A percentile compares a stretch with the other conserved stretches of the same genome.
Conservation (phyloP, 73 alveolate genomes). For the Paramecium octaurelia region DNA sequence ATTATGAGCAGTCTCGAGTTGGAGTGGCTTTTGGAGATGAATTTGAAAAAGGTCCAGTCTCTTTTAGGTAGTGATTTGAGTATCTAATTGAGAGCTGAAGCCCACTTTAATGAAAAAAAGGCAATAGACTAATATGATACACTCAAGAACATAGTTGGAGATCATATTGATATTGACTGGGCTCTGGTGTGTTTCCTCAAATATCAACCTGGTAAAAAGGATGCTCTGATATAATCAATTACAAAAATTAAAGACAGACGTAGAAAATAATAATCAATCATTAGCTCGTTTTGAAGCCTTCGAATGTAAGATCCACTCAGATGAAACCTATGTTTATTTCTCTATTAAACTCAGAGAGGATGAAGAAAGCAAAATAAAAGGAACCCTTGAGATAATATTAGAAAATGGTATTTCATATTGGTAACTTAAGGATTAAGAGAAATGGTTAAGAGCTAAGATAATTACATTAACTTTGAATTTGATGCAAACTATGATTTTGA, state of each 20-base stretch:
- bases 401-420: neutral
- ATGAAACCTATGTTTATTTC: constrained; percentile 1
- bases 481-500: constrained; percentile 10
- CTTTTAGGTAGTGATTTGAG: neutral
- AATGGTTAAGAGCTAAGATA: neutral
- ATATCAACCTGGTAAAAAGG: neutral
- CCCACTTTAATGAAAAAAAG: neutral
- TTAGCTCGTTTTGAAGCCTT: neutral
- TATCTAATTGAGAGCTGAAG: neutral
- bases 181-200: neutral
- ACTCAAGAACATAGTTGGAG: neutral
- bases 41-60: neutral
- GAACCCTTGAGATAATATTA: neutral
- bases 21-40: constrained; percentile 8
- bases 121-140: neutral
- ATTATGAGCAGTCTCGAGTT: neutral
- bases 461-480: neutral
- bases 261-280: neutral
- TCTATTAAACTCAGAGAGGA: neutral
- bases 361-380: neutral
- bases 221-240: neutral
- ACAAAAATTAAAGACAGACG: neutral
- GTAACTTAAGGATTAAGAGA: neutral
- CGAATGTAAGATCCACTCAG: neutral
- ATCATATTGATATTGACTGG: neutral